A percentile compares a stretch with the other conserved stretches of the same genome.
Evolutionary conservation across 2,329 filamentous ascomycete genomes (phyloP).

Genomic region (Xylariaceae sp.): DNA sequence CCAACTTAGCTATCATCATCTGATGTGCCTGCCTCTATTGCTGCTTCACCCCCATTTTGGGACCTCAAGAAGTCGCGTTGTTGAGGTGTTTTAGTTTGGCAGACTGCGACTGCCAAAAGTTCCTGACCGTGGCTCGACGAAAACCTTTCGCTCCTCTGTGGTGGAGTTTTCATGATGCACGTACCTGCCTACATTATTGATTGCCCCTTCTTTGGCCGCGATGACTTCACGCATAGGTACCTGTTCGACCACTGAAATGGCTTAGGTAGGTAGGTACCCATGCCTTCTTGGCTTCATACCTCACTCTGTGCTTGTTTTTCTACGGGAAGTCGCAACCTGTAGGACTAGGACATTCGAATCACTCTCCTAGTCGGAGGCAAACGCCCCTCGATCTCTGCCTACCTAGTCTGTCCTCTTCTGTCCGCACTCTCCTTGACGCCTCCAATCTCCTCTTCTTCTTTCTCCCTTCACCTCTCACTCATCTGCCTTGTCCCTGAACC

Average conservation of each 20-base stretch:
- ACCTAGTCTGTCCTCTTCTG: conserved; percentile 8
- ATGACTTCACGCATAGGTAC: no score
- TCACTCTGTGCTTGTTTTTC: background rate
- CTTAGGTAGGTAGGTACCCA: background rate
- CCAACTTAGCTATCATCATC: no score
- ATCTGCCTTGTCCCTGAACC: background rate
- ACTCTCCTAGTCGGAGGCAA: background rate
- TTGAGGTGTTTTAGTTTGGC: no score
- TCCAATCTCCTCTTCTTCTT: conserved; percentile 12
- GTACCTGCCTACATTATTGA: no score
- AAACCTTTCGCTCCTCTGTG: no score
- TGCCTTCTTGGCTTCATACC: conserved; percentile 9
- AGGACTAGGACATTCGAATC: conserved; percentile 5
- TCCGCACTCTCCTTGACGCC: conserved; percentile 5
- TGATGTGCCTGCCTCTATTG: no score
- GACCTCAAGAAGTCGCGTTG: no score
- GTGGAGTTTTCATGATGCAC: no score
- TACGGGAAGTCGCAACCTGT: conserved; percentile 9
- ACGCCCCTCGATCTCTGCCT: conserved; percentile 9
- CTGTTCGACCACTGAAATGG: background rate
- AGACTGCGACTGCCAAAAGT: no score
- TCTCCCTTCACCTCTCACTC: background rate
- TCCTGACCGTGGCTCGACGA: no score
- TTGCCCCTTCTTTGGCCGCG: no score
- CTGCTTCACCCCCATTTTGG: no score